Evolutionary conservation across 179 eudicot species (phyloP), one percentile per base, ranked within the genome.

Genomic region (Silene coronaria): DNA sequence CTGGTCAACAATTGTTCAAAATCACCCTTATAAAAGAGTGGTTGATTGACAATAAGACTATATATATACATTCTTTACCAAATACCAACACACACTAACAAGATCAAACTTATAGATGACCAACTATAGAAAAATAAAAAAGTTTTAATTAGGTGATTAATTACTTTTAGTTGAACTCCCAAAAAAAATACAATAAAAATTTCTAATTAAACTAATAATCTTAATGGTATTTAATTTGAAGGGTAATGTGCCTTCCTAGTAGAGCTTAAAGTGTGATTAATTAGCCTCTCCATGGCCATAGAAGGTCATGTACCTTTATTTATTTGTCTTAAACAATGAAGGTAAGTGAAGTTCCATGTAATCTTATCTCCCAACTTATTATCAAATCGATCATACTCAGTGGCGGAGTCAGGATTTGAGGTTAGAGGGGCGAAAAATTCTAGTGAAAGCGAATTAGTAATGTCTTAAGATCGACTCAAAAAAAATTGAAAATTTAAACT

Each of bases 241-340:
- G 48, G 48, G 6, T 6, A 30, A 68, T 6, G 62, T 76, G 60
- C 32, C 62, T 76, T 46, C 59, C 46, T 69, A 55, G 28, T 13
- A 64, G 21, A 6, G 6, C 34, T 11, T 24, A 59, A 30, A 65
- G 68, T 53, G 34, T 7, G 1, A 14, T 22, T 38, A 28, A 4
- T 70, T 73, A 73, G 77, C 51, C 73, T 73, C 36, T 45, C 61
- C 77, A 66, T 51, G 58, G 27, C 61, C 48, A 67, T 78, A 19
- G 12, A 73, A 74, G 77, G 69, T 67, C 80, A 71, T 24, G n/a
- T 57, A 27, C 24, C 9, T 70, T 45, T 45, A 1, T n/a, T 36
- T 36, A 0, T 32, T 11, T 36, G 10, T 74, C 69, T 45, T 69
- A 34, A 28, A 30, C 36, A 1, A 38, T 16, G 51, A 58, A 36